phyloP scores from a whole-genome alignment of 1,284 basidiomycete genomes.

The Heterobasidion irregulare region DNA sequence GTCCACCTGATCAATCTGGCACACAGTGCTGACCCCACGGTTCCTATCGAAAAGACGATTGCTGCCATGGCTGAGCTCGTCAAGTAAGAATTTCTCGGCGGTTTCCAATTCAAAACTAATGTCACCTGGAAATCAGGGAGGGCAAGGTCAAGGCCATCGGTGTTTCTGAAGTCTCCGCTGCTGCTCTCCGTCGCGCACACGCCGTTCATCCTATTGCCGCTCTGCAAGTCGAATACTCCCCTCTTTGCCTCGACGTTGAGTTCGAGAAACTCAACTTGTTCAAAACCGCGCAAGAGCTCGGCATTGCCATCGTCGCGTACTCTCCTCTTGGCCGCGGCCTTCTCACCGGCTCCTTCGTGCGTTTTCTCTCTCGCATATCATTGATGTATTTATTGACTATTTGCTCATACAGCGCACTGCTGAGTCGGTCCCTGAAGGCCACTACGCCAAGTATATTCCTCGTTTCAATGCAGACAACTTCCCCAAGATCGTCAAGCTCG shows the following conservation, averaged over 20 bases:
- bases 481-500: conserved; percentile 44
- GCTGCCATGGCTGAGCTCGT: conserved; percentile 25
- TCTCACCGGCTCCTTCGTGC: conserved; percentile 44
- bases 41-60: conserved; percentile 22
- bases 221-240: conserved; percentile 53
- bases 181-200: conserved; percentile 46
- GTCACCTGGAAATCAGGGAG: conserved; percentile 7
- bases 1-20: neutral
- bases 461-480: conserved; percentile 41
- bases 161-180: conserved; percentile 33
- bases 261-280: conserved; percentile 36
- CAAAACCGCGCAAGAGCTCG: conserved; percentile 42
- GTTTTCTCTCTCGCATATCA: conserved; percentile 8
- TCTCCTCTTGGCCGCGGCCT: conserved; percentile 56
- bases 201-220: conserved; percentile 53
- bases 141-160: conserved; percentile 35
- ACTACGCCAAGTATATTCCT: conserved; percentile 7
- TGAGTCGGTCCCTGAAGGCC: conserved; percentile 8
- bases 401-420: conserved; percentile 3
- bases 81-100: conserved; percentile 9
- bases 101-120: neutral
- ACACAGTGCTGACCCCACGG: conserved; percentile 14
- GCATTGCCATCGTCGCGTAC: conserved; percentile 49
- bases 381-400: neutral
- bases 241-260: conserved; percentile 41